Base-by-base conservation (phyloP, 306 rosid genomes). In the Purshia tridentata region DNA sequence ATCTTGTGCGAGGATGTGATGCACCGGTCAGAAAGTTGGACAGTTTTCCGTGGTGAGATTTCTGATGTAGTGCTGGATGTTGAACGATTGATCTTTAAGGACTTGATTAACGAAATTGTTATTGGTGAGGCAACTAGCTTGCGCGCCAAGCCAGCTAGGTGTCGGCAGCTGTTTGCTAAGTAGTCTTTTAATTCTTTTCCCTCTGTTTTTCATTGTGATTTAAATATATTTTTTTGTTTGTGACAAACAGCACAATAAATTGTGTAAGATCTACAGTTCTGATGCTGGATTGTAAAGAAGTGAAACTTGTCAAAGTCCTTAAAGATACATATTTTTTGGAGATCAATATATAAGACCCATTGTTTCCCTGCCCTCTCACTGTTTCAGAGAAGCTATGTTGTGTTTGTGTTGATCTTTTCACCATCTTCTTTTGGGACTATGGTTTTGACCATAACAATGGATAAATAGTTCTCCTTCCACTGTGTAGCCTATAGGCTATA, bases 21-120 rank as follows among this genome's bases (percentile, higher is more conserved):
- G 82, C 70, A 65, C 44, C 84, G 81, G 20, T 72, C 93, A 0
- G 89, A 74, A 58, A 81, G 81, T 66, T 91, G 96, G 96, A 85
- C 73, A 16, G 85, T 80, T 68, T 93, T 86, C 80, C 74, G 53
- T 47, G 84, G 83, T 57, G 92, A 91, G 18, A 44, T 84, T 41
- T 85, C 97, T 8, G 91, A 85, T 39, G 49, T 79, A 10, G 96
- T 89, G 61, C 81, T 93, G 72, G 94, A 91, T 47, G 80, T 88
- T 61, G 98, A 93, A 82, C 78, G 96, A 53, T 74, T 74, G 58
- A 81, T 93, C 60, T 93, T 93, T 61, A 93, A 93, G 89, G 93
- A 93, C 76, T 77, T 93, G 57, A 86, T 93, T 53, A 84, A 84
- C 22, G 98, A 93, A 75, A 65, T 93, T 53, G 84, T 91, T 76